These are phyloP conservation scores for Hylodesmum podocarpum DNA, from an alignment of 306 rosid genomes.

Conservation along the genomic window DNA sequence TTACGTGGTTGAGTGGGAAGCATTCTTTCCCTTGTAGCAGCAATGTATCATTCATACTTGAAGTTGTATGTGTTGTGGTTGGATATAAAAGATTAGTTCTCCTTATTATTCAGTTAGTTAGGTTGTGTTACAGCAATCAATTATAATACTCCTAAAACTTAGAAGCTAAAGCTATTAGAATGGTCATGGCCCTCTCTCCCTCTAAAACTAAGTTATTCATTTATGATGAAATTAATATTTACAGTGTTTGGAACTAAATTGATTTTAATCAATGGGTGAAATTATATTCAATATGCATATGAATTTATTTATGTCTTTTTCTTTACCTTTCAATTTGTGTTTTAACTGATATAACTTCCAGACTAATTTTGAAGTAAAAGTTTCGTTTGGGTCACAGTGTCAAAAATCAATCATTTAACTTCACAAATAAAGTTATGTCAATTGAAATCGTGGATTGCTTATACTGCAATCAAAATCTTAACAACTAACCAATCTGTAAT, in stretches of 20 bases:
- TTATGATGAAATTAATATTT: neutral
- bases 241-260: neutral
- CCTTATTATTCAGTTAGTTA: too few species aligned
- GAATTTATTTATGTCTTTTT: neutral
- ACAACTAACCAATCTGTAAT: neutral
- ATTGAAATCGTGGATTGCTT: neutral
- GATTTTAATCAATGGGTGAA: neutral
- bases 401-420: neutral
- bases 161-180: neutral
- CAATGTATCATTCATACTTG: constrained; percentile 29
- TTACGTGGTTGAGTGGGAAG: constrained; percentile 24
- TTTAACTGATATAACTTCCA: neutral
- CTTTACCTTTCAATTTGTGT: neutral
- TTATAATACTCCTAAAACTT: too few species aligned
- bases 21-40: constrained; percentile 29
- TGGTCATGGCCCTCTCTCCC: too few species aligned
- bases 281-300: neutral
- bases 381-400: neutral
- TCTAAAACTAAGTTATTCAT: neutral
- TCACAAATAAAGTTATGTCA: neutral
- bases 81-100: neutral
- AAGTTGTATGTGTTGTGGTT: neutral
- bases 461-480: neutral
- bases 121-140: too few species aligned
- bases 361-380: neutral